These are phyloP conservation scores for Saccharum spontaneum DNA, from an alignment of 176 grass and related monocot genomes.

Conservation along the genomic window DNA sequence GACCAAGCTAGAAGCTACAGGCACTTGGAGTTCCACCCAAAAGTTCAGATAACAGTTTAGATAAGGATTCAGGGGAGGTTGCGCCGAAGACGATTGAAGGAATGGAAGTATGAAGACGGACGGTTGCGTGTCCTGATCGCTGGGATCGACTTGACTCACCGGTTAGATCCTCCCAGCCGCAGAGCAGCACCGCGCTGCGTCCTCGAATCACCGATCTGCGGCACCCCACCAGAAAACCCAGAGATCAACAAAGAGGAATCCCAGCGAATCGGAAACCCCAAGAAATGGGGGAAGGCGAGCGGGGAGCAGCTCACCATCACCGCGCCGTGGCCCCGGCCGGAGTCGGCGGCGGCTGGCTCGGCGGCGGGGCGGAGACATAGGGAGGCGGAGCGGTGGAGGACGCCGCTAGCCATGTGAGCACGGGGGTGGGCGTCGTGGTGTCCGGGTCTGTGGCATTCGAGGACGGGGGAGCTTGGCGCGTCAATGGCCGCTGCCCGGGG, in stretches of 20 bases:
- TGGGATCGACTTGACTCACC: constrained; percentile 32
- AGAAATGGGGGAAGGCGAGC: background rate
- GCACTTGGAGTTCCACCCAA: background rate
- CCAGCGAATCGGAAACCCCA: background rate
- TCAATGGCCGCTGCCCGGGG: constrained; percentile 54
- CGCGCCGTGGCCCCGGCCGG: constrained; percentile 19
- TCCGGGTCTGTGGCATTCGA: constrained; percentile 52
- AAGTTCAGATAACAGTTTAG: background rate
- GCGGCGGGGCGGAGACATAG: constrained; percentile 16
- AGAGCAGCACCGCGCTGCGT: constrained; percentile 12
- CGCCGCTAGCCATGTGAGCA: constrained; percentile 38
- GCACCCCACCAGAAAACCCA: background rate
- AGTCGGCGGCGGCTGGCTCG: constrained; percentile 4
- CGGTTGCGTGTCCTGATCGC: background rate
- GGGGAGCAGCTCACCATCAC: constrained; percentile 32
- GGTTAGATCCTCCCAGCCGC: constrained; percentile 36
- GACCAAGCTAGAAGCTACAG: background rate
- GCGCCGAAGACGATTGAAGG: background rate
- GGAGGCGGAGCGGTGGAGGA: constrained; percentile 52
- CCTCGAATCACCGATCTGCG: constrained; percentile 44
- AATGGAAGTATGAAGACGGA: background rate
- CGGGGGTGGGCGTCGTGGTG: background rate
- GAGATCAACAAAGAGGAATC: background rate
- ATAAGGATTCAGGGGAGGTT: background rate
- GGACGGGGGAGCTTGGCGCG: constrained; percentile 26